These are phyloP conservation scores for Phaeoacremonium minimum DNA, from an alignment of 2,329 filamentous ascomycete genomes.

Conservation along the genomic window DNA sequence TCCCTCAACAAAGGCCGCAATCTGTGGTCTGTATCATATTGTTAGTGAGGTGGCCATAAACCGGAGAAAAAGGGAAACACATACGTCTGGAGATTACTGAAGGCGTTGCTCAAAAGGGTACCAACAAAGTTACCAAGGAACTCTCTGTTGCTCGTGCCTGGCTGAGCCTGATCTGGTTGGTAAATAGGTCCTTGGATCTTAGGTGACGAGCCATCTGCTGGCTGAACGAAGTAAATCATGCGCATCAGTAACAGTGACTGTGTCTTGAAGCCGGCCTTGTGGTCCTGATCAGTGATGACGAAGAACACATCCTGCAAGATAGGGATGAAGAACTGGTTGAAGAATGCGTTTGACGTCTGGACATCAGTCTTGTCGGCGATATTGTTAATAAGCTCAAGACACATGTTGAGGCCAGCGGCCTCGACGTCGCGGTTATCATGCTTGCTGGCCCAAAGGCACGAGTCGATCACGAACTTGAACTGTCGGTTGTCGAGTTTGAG, in stretches of 20 bases:
- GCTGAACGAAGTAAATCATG: conserved; percentile 94
- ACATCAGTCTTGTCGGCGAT: conserved; percentile 89
- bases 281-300: conserved; percentile 92
- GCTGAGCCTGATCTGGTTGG: conserved; percentile 72
- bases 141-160: conserved; percentile 83
- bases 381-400: conserved; percentile 93
- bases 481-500: conserved; percentile 92
- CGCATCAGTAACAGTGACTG: conserved; percentile 90
- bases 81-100: conserved; percentile 87
- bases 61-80: conserved; percentile 26
- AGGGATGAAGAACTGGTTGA: conserved; percentile 93
- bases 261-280: conserved; percentile 99
- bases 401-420: conserved; percentile 95
- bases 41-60: not conserved
- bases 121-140: conserved; percentile 87
- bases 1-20: conserved; percentile 83
- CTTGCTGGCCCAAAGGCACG: conserved; percentile 99
- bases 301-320: conserved; percentile 99
- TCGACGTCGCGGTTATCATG: conserved; percentile 98
- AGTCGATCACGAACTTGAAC: conserved; percentile 99
- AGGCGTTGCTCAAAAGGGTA: conserved; percentile 80
- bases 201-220: conserved; percentile 60
- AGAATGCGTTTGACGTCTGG: conserved; percentile 87
- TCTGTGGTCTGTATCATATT: conserved; percentile 62
- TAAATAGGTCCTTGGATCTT: conserved; percentile 95